Conservation (phyloP, 2,329 filamentous ascomycete species). For the Hyphodiscus sp. region DNA sequence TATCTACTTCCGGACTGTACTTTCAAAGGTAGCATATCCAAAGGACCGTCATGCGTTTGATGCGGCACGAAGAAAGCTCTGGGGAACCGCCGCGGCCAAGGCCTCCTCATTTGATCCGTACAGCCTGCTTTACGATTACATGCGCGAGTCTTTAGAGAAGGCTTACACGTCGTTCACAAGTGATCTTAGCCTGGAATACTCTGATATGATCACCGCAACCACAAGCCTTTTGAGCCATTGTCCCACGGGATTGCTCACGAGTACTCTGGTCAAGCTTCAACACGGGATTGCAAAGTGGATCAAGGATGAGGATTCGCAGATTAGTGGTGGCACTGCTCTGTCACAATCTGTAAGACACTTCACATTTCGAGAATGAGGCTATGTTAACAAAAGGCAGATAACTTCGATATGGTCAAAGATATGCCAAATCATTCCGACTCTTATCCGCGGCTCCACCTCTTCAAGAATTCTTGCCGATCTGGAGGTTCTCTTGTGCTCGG, state of each 20-base stretch:
- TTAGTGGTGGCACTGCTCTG: slow-evolving; percentile 36
- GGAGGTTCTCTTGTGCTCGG: slow-evolving; percentile 48
- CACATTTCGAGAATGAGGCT: slow-evolving; percentile 5
- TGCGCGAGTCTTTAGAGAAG: slow-evolving; percentile 44
- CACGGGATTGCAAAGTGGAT: slow-evolving; percentile 57
- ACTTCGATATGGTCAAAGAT: slow-evolving; percentile 45
- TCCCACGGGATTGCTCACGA: slow-evolving; percentile 34
- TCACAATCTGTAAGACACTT: slow-evolving; percentile 39
- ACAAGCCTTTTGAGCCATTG: slow-evolving; percentile 33
- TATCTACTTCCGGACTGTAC: slow-evolving; percentile 26
- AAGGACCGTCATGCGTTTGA: slow-evolving; percentile 58
- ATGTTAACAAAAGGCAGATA: slow-evolving; percentile 36
- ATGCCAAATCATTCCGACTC: slow-evolving; percentile 33
- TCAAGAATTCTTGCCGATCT: slow-evolving; percentile 44
- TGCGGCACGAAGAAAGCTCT: slow-evolving; percentile 57
- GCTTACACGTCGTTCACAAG: slow-evolving; percentile 42
- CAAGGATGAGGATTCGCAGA: slow-evolving; percentile 44
- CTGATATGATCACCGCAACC: slow-evolving; percentile 42
- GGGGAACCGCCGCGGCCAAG: slow-evolving; percentile 45
- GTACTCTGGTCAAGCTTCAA: slow-evolving; percentile 55
- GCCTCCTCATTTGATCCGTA: slow-evolving; percentile 52
- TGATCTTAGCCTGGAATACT: slow-evolving; percentile 37
- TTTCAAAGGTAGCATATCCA: slow-evolving; percentile 43
- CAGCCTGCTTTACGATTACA: slow-evolving; percentile 57
- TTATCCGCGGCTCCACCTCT: slow-evolving; percentile 28